phyloP scores from a whole-genome alignment of 306 rosid species.

The Malus sylvestris region DNA sequence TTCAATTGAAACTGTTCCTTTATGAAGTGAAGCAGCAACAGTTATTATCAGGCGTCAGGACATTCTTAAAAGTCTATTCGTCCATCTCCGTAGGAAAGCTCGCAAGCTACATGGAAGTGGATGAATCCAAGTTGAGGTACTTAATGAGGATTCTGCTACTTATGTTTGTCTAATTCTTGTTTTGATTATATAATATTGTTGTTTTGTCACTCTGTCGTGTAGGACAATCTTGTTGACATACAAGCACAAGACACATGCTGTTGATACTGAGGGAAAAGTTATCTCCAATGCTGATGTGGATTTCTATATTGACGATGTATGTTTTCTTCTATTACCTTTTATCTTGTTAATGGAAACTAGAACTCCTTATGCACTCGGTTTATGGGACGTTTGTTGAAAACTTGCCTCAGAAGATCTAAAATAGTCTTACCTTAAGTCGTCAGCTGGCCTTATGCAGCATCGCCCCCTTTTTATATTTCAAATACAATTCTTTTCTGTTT shows the following conservation, averaged over 20 bases:
- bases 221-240: constrained; percentile 90
- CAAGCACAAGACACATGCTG: constrained; percentile 95
- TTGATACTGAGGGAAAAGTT: constrained; percentile 64
- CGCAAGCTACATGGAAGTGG: constrained; percentile 94
- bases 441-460: neutral
- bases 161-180: neutral
- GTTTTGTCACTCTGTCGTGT: constrained; percentile 20
- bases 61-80: constrained; percentile 86
- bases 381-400: neutral
- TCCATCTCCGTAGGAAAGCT: constrained; percentile 74
- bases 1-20: constrained; percentile 85
- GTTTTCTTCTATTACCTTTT: constrained; percentile 17
- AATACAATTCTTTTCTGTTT: no score
- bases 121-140: constrained; percentile 86
- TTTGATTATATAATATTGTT: neutral
- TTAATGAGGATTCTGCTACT: neutral
- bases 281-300: constrained; percentile 82
- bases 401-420: neutral
- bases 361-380: neutral
- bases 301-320: constrained; percentile 83
- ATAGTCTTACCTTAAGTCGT: neutral
- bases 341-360: neutral
- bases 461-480: no score
- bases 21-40: constrained; percentile 99
- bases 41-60: constrained; percentile 73